Evolutionary conservation across 192 early-diverging fungal genomes (phyloP).

Genomic region (Linnemannia hyalina): DNA sequence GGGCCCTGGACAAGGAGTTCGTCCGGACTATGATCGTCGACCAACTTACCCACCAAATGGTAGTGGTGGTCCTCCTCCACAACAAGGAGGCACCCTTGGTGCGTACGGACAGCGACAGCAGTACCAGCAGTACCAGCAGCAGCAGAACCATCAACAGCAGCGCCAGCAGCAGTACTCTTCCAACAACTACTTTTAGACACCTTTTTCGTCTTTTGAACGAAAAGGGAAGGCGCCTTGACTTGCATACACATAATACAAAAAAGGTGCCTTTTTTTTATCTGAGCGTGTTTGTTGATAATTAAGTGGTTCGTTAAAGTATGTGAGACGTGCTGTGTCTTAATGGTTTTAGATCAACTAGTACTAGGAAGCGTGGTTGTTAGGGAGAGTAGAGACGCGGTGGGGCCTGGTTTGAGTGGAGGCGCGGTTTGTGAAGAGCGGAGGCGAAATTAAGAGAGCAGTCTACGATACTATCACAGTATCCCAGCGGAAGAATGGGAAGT

Average conservation of each 20-base stretch:
- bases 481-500: no score
- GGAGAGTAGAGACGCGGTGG: no score
- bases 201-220: no score
- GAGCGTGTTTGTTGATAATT: not conserved
- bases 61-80: slow-evolving; percentile 6
- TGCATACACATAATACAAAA: not conserved
- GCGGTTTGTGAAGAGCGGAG: no score
- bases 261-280: no score
- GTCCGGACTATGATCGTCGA: slow-evolving; percentile 29
- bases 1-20: slow-evolving; percentile 19
- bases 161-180: slow-evolving; percentile 13
- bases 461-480: no score
- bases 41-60: slow-evolving; percentile 26
- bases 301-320: not conserved
- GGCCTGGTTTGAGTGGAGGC: no score
- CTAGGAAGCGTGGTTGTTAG: no score
- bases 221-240: not conserved
- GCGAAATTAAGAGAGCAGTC: no score
- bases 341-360: no score
- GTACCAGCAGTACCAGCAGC: slow-evolving; percentile 23
- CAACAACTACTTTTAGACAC: slow-evolving; percentile 40
- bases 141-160: slow-evolving; percentile 28
- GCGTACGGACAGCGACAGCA: slow-evolving; percentile 39
- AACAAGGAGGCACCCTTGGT: slow-evolving; percentile 24
- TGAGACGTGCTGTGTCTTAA: no score